Evolutionary conservation across 2,329 filamentous ascomycete genomes (phyloP), one percentile per base, ranked within the genome.

Genomic region (Balansia obtecta): DNA sequence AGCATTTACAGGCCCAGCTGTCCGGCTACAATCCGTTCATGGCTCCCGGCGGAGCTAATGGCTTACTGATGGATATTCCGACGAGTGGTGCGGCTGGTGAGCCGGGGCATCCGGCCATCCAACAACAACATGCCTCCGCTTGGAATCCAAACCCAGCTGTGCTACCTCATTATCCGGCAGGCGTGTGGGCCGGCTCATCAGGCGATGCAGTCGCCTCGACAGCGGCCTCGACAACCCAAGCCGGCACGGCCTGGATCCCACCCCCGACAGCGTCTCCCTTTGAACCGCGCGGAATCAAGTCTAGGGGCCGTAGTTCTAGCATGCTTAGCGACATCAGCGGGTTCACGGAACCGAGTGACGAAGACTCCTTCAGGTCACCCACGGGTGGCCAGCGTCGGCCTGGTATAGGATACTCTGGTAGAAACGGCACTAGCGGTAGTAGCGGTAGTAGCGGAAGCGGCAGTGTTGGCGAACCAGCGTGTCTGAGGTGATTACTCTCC

Each of bases 291-390:
- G 64, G 55, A 53, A 61, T 56, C 55, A 74, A 71, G 61, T 67
- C 69, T 32, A 67, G 80, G 43, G 79, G 78, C 20, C 75, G 80
- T 46, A 83, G 79, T 32, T 82, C 78, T 10, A 82, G 78, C 51
- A 84, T 84, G 80, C 73, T 84, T 2, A 83, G 79, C 58, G 76
- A 82, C 57, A 69, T 83, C 3, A 82, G 79, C n/a, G 79, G 80
- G 18, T 82, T 83, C 57, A 84, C 80, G 8, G 78, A 83, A 64
- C 79, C 74, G 15, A 81, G 75, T 56, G 71, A 70, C 45, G 77
- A 75, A 43, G 76, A 76, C 20, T 53, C 60, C n/a, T 37, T 43
- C 44, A 55, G 53, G 32, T 63, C 62, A 13, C 57, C 59, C 13
- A 52, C 59, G 8, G 40, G 40, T 18, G 32, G 45, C 30, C 50